Conservation (phyloP, 768 basidiomycete genomes). For the Pilatotrama ljubarskyi region DNA sequence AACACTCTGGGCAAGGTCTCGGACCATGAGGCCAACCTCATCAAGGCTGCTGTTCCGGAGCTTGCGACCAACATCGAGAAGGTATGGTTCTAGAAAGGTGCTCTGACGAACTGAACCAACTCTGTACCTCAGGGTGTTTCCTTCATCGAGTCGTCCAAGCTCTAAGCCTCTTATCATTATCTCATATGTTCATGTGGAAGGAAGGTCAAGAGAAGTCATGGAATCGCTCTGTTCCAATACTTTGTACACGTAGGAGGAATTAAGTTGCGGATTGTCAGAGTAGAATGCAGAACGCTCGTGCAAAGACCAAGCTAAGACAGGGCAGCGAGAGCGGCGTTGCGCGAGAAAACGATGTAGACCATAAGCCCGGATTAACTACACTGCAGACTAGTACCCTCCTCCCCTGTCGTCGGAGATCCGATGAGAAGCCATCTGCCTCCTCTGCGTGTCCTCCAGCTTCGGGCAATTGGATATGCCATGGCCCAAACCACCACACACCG, state of each 20-base stretch:
- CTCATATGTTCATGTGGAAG: background rate
- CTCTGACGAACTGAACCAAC: background rate
- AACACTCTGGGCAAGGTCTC: slow-evolving; percentile 75
- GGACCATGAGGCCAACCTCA: slow-evolving; percentile 68
- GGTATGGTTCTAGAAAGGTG: slow-evolving; percentile 35
- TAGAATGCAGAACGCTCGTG: too few species aligned
- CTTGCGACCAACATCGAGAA: slow-evolving; percentile 70
- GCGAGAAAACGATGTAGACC: background rate
- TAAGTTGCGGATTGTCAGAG: background rate
- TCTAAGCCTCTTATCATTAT: slow-evolving; percentile 18
- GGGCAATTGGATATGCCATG: slow-evolving; percentile 95
- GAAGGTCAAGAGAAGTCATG: slow-evolving; percentile 6
- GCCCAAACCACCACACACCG: slow-evolving; percentile 95
- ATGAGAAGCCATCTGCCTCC: slow-evolving; percentile 89
- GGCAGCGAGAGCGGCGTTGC: background rate
- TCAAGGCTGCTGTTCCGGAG: slow-evolving; percentile 82
- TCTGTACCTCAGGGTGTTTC: slow-evolving; percentile 27
- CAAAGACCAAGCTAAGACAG: background rate
- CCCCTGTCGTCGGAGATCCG: slow-evolving; percentile 68
- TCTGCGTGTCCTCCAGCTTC: slow-evolving; percentile 91
- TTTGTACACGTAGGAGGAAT: slow-evolving; percentile 13
- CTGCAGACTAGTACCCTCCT: slow-evolving; percentile 43
- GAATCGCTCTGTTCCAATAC: slow-evolving; percentile 6
- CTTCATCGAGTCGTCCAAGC: slow-evolving; percentile 32
- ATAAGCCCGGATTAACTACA: background rate